phyloP scores from a whole-genome alignment of 495 filamentous ascomycete genomes.

The Cladorrhinum samala region DNA sequence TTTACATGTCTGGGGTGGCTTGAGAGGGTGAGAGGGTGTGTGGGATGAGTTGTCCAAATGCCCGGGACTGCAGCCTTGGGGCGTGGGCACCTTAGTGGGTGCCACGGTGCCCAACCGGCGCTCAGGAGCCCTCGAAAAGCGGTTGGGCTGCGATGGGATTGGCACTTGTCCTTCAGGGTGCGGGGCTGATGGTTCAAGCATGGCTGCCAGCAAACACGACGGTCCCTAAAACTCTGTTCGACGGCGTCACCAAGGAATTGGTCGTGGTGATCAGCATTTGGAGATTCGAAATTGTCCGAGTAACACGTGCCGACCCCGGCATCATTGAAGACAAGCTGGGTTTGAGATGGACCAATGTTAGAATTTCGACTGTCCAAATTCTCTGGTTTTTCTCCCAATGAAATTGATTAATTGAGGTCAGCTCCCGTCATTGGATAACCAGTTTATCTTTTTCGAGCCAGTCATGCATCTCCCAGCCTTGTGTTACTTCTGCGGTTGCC shows the following conservation, averaged over 20 bases:
- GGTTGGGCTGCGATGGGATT: conserved; percentile 35
- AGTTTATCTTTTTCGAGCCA: conserved; percentile 12
- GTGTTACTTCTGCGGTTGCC: conserved; percentile 1
- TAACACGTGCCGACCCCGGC: background rate
- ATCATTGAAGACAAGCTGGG: background rate
- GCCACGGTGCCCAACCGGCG: conserved; percentile 44
- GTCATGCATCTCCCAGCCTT: conserved; percentile 16
- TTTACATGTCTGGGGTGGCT: conserved; percentile 7
- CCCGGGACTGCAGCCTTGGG: conserved; percentile 36
- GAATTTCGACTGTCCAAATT: too few relatives aligned
- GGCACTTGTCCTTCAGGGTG: conserved; percentile 17
- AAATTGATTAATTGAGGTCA: background rate
- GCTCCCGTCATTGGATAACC: conserved; percentile 24
- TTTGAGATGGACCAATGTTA: background rate
- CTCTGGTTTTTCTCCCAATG: conserved; percentile 25
- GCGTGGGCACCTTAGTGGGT: conserved; percentile 24
- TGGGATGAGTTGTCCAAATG: conserved; percentile 49
- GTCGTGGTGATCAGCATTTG: background rate
- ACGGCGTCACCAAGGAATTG: background rate
- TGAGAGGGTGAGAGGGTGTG: conserved; percentile 38
- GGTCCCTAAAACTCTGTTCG: background rate
- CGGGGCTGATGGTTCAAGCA: background rate
- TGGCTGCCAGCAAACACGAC: background rate
- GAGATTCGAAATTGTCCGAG: background rate
- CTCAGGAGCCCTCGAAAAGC: conserved; percentile 10